Evolutionary conservation across 306 rosid genomes (phyloP).

Genomic region (Trichosanthes truncata): DNA sequence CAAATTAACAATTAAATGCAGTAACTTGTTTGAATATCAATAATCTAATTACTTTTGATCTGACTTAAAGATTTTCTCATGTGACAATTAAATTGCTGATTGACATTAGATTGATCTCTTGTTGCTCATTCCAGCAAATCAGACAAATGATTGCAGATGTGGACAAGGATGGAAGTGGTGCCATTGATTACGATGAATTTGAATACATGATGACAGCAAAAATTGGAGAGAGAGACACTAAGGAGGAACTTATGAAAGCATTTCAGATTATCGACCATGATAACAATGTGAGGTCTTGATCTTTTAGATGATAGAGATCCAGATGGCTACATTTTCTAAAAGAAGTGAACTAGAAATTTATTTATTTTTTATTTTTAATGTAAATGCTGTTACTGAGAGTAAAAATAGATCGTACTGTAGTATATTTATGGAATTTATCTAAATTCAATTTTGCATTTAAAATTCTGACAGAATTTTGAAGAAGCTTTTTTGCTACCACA

Average conservation of each 20-base stretch:
- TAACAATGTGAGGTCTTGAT: slow-evolving; percentile 40
- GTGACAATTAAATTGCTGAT: not conserved
- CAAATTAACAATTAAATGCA: not conserved
- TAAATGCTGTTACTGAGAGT: not conserved
- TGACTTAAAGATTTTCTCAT: not conserved
- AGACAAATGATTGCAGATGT: slow-evolving; percentile 94
- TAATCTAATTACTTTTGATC: not conserved
- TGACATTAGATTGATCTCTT: slow-evolving; percentile 20
- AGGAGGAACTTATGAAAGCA: slow-evolving; percentile 94
- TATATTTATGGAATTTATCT: not conserved
- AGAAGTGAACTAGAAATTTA: not conserved
- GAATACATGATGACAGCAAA: slow-evolving; percentile 93
- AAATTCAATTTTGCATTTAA: not conserved
- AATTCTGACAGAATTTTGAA: not conserved
- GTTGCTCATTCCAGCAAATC: slow-evolving; percentile 61
- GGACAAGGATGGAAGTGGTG: slow-evolving; percentile 97
- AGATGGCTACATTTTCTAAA: not conserved
- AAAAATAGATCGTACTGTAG: not conserved
- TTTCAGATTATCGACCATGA: slow-evolving; percentile 71
- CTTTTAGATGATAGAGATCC: not conserved
- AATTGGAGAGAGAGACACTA: slow-evolving; percentile 94
- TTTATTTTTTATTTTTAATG: not conserved
- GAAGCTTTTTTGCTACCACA: not conserved
- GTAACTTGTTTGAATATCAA: not conserved
- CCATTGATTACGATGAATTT: slow-evolving; percentile 89